phyloP scores from a whole-genome alignment of 441 rosid species.

The Arabidopsis hybrid region DNA sequence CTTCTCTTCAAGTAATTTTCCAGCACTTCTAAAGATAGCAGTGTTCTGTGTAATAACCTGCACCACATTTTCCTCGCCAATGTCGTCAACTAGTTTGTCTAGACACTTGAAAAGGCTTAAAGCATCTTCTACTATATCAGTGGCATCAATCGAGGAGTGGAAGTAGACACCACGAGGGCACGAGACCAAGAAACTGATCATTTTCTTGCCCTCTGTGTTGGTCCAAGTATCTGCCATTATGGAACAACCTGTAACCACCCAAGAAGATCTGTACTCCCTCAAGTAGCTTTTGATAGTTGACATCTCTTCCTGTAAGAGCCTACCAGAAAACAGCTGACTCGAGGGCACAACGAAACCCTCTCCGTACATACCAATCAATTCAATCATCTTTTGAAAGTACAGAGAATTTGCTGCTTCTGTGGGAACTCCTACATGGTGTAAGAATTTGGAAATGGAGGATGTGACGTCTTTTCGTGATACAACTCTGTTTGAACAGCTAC shows the following conservation, averaged over 20 bases:
- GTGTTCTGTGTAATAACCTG: constrained; percentile 89
- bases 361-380: constrained; percentile 80
- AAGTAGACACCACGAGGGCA: constrained; percentile 82
- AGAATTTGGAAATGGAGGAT: constrained; percentile 89
- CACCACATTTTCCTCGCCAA: constrained; percentile 91
- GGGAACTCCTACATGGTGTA: constrained; percentile 88
- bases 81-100: constrained; percentile 88
- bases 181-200: constrained; percentile 78
- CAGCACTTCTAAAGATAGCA: constrained; percentile 68
- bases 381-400: constrained; percentile 89
- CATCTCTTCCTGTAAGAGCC: constrained; percentile 82
- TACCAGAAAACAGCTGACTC: constrained; percentile 68
- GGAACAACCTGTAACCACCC: constrained; percentile 86
- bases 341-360: constrained; percentile 72
- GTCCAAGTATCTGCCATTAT: constrained; percentile 89
- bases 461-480: constrained; percentile 76
- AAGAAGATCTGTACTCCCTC: constrained; percentile 72
- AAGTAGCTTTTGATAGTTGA: constrained; percentile 62
- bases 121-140: constrained; percentile 73
- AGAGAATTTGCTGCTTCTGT: constrained; percentile 74
- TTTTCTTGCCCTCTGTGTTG: constrained; percentile 67
- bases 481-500: constrained; percentile 47
- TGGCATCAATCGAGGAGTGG: constrained; percentile 82
- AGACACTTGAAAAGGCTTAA: constrained; percentile 66
- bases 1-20: constrained; percentile 93